Evolutionary conservation across 306 rosid species (phyloP).

Genomic region (Begonia peltatifolia): DNA sequence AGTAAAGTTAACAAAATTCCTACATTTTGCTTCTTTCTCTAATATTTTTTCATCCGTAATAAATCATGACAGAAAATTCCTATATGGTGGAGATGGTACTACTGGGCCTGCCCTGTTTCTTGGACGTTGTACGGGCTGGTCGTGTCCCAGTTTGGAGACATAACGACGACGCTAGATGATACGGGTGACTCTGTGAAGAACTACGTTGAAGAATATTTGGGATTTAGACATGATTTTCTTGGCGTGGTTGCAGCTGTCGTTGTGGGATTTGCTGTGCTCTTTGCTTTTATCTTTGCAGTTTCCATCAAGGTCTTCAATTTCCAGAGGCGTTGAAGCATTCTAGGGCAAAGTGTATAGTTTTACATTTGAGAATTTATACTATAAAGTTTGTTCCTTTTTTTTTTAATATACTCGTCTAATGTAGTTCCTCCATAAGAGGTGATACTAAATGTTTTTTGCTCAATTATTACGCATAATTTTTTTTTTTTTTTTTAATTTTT

Average conservation of each 20-base stretch:
- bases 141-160: conserved; percentile 21
- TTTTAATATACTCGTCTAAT: too few relatives aligned
- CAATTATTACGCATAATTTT: too few relatives aligned
- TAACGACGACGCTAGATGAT: conserved; percentile 3
- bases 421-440: too few relatives aligned
- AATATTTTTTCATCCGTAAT: neutral
- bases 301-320: conserved; percentile 24
- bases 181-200: conserved; percentile 13
- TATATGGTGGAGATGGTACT: conserved; percentile 38
- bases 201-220: conserved; percentile 15
- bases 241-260: conserved; percentile 15
- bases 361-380: too few relatives aligned
- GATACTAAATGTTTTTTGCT: too few relatives aligned
- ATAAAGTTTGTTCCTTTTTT: too few relatives aligned
- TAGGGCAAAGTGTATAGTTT: too few relatives aligned
- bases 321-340: conserved; percentile 14
- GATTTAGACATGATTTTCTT: conserved; percentile 14
- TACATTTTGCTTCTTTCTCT: neutral
- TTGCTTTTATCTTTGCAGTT: conserved; percentile 23
- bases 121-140: conserved; percentile 23
- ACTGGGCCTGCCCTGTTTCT: conserved; percentile 23
- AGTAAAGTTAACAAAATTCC: neutral
- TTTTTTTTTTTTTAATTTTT: too few relatives aligned
- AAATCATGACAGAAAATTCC: conserved; percentile 19
- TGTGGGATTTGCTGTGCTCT: conserved; percentile 19